These are phyloP conservation scores for Fusarium penzigii DNA, from an alignment of 2,329 filamentous ascomycete genomes.

Conservation along the genomic window DNA sequence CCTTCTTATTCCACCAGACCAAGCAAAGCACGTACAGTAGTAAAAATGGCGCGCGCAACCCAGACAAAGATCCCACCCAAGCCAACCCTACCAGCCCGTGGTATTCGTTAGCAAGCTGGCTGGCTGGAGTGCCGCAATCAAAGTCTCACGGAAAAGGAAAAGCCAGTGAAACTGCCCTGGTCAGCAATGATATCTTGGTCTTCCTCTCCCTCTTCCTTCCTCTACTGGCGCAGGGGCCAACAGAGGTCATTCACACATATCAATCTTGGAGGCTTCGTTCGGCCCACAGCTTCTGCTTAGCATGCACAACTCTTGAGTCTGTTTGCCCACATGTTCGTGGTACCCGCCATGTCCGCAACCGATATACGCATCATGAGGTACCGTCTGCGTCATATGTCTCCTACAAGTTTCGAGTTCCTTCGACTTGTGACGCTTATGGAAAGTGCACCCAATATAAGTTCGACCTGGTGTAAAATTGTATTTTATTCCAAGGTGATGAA, in stretches of 20 bases:
- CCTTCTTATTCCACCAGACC: too few relatives aligned
- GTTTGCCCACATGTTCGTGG: slow-evolving; percentile 19
- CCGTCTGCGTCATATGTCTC: slow-evolving; percentile 8
- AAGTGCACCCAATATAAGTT: not conserved
- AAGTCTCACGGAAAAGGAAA: not conserved
- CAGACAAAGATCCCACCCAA: slow-evolving; percentile 14
- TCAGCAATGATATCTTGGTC: slow-evolving; percentile 18
- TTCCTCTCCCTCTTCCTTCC: slow-evolving; percentile 8
- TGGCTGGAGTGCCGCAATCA: not conserved
- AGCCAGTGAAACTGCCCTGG: not conserved
- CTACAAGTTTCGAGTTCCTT: not conserved
- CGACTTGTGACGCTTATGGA: not conserved
- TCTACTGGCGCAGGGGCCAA: slow-evolving; percentile 9
- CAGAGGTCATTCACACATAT: slow-evolving; percentile 1
- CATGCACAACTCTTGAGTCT: slow-evolving; percentile 12
- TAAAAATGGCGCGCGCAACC: slow-evolving; percentile 26
- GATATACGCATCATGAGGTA: slow-evolving; percentile 29
- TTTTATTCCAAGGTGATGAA: too few relatives aligned
- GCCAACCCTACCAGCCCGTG: slow-evolving; percentile 27
- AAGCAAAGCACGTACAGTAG: too few relatives aligned
- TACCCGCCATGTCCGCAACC: slow-evolving; percentile 29
- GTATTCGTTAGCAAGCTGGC: not conserved
- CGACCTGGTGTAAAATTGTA: too few relatives aligned
- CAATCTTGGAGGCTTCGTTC: slow-evolving; percentile 1
- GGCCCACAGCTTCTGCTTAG: slow-evolving; percentile 7